phyloP scores from a whole-genome alignment of 164 flowering plant species.

The Magnolia changhungtana region DNA sequence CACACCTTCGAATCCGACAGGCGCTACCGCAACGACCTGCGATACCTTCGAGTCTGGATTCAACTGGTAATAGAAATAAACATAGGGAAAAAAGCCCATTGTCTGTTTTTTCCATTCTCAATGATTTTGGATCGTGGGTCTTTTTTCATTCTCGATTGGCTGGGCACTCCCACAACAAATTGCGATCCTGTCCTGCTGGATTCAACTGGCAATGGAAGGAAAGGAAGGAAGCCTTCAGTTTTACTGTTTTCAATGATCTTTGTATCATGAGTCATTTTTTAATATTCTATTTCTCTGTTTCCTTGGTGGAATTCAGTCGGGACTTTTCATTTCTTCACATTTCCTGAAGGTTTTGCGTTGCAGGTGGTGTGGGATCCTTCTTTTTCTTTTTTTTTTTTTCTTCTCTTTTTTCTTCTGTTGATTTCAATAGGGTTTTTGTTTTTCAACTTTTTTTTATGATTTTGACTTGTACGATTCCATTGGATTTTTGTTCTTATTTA shows the following conservation, averaged over 20 bases:
- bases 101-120: not conserved
- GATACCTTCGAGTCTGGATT: constrained; percentile 87
- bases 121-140: not conserved
- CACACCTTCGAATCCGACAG: constrained; percentile 61
- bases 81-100: not conserved
- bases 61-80: constrained; percentile 55
- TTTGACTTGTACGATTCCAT: not conserved
- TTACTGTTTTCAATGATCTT: not conserved
- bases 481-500: not conserved
- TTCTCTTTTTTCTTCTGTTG: no score
- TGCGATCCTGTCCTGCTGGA: not conserved
- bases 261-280: not conserved
- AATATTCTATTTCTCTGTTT: not conserved
- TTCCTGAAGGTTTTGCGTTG: not conserved
- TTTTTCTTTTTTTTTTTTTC: not conserved
- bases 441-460: not conserved
- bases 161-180: not conserved
- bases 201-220: not conserved
- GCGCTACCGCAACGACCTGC: constrained; percentile 67
- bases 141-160: not conserved
- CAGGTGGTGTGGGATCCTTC: not conserved
- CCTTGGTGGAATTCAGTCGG: not conserved
- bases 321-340: not conserved
- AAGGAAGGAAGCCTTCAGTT: not conserved
- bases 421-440: not conserved